These are phyloP conservation scores for Calonectria fujianensis DNA, from an alignment of 2,329 filamentous ascomycete species.

Conservation along the genomic window DNA sequence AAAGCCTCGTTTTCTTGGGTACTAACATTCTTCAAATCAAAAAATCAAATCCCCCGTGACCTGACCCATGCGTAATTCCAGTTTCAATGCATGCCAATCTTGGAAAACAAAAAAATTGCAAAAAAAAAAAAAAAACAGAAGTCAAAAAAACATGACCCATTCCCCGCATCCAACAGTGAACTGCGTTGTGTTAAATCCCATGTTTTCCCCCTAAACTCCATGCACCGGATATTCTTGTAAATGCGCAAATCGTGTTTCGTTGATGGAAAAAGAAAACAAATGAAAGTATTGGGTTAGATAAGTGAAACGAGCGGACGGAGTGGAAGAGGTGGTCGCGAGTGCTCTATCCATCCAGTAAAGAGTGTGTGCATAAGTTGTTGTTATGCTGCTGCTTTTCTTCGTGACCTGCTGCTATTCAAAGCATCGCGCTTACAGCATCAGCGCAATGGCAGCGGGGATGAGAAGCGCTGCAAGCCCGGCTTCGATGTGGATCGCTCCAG, in stretches of 20 bases:
- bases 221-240: constrained; percentile 3
- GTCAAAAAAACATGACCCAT: neutral
- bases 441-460: constrained; percentile 61
- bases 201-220: constrained; percentile 8
- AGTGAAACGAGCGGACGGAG: constrained; percentile 23
- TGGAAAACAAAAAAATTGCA: neutral
- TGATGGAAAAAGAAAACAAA: constrained; percentile 6
- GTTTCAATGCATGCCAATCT: constrained; percentile 22
- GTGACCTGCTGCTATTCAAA: neutral
- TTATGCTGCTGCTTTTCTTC: too few species aligned
- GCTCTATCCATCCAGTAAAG: constrained; percentile 13
- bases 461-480: constrained; percentile 44
- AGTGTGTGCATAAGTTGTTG: neutral
- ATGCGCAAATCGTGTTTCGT: neutral
- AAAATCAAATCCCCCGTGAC: neutral
- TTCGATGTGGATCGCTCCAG: neutral
- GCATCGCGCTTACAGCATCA: constrained; percentile 60
- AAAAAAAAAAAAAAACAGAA: neutral
- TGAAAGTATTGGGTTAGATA: neutral
- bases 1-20: neutral
- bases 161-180: neutral
- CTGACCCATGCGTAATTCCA: neutral
- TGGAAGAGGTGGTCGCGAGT: neutral
- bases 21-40: neutral
- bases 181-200: neutral